Evolutionary conservation across 78 protist species (phyloP).

Genomic region (Pigoraptor vietnamica): DNA sequence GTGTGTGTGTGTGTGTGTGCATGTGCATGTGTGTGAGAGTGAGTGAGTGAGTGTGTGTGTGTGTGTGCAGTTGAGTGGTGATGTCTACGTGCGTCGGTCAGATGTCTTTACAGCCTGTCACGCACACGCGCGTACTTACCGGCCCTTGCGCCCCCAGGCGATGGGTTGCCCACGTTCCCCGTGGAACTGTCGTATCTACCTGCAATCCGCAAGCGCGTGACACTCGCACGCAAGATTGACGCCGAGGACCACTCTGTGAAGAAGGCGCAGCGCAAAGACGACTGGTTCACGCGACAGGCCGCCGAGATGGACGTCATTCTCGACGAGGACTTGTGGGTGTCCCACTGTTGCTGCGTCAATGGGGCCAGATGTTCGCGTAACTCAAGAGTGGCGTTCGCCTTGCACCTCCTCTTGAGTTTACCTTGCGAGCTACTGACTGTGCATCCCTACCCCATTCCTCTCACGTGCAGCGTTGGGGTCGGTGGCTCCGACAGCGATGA

Average conservation of each 20-base stretch:
- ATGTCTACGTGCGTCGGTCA: neutral
- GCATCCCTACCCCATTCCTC: no score
- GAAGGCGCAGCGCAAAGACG: neutral
- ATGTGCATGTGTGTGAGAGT: neutral
- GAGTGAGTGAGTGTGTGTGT: neutral
- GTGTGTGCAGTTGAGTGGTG: neutral
- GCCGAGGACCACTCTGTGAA: neutral
- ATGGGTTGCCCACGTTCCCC: neutral
- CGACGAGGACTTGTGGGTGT: conserved; percentile 23
- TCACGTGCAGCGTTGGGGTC: no score
- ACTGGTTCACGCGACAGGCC: conserved; percentile 9
- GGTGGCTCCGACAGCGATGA: no score
- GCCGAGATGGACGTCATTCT: conserved; percentile 17
- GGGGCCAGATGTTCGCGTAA: no score
- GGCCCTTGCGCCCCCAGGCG: no score
- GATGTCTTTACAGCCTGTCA: no score
- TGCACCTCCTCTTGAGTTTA: no score
- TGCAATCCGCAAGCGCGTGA: neutral
- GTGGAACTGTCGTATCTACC: neutral
- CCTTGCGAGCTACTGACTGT: no score
- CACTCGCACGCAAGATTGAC: neutral
- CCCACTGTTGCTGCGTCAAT: no score
- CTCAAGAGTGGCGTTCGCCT: no score
- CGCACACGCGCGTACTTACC: no score
- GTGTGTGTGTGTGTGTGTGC: neutral